Conservation (phyloP, 106 monocot species). For the Iris macrosiphon region DNA sequence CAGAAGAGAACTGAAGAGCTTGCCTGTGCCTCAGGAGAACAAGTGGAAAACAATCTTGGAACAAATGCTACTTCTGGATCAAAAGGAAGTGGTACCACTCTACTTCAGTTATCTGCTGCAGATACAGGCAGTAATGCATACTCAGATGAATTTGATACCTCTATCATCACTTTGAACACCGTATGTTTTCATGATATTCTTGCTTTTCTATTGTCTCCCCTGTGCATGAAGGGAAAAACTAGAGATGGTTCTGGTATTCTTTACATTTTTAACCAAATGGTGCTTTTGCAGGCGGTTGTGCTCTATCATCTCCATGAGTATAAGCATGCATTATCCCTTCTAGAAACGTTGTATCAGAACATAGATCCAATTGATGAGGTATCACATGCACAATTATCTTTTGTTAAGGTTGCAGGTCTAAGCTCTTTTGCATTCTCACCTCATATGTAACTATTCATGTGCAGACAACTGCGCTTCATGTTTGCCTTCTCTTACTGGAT, state of each 20-base stretch:
- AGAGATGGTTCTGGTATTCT: background rate
- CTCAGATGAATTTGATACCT: conserved; percentile 54
- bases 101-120: conserved; percentile 40
- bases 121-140: conserved; percentile 25
- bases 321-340: conserved; percentile 39
- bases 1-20: conserved; percentile 73
- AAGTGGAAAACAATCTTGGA: conserved; percentile 35
- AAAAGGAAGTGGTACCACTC: conserved; percentile 31
- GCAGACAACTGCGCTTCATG: conserved; percentile 75
- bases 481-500: conserved; percentile 86
- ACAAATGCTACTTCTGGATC: conserved; percentile 31
- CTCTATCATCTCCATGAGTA: conserved; percentile 81
- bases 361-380: conserved; percentile 94
- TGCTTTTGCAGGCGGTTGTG: conserved; percentile 58
- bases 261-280: background rate
- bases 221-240: background rate
- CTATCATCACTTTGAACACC: conserved; percentile 58
- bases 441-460: conserved; percentile 9
- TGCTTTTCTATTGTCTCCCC: background rate
- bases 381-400: conserved; percentile 1
- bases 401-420: background rate
- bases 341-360: conserved; percentile 64
- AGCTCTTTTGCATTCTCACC: background rate
- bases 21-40: conserved; percentile 45
- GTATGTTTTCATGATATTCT: conserved; percentile 28